Conservation (phyloP, 331 rosid genomes). For the Acacia pycnantha region DNA sequence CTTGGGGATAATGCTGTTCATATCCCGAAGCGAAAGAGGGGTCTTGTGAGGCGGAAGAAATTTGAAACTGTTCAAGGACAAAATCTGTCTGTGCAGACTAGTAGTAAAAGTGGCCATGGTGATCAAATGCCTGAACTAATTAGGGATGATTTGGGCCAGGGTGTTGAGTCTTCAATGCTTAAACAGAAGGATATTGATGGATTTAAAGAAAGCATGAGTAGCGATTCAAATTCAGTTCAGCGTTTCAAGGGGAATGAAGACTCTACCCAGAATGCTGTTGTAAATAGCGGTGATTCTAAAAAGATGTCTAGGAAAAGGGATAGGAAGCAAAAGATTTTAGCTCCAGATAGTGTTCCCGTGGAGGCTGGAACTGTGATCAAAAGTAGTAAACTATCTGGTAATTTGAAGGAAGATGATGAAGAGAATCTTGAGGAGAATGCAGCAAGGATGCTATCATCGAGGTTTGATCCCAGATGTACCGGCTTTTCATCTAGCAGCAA, state of each 20-base stretch:
- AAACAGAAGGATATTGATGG: slow-evolving; percentile 38
- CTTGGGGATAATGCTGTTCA: slow-evolving; percentile 45
- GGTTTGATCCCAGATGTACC: slow-evolving; percentile 97
- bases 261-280: slow-evolving; percentile 20
- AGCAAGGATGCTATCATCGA: slow-evolving; percentile 93
- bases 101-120: slow-evolving; percentile 38
- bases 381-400: slow-evolving; percentile 45
- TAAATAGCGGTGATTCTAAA: slow-evolving; percentile 36
- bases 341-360: slow-evolving; percentile 32
- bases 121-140: slow-evolving; percentile 41
- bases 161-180: slow-evolving; percentile 37
- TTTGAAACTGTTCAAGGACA: slow-evolving; percentile 33
- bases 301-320: slow-evolving; percentile 49
- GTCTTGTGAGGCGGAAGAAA: slow-evolving; percentile 62
- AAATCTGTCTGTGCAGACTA: slow-evolving; percentile 38
- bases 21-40: slow-evolving; percentile 77
- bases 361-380: slow-evolving; percentile 43
- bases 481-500: slow-evolving; percentile 67
- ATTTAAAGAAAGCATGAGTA: slow-evolving; percentile 45
- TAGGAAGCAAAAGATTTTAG: slow-evolving; percentile 41
- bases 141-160: slow-evolving; percentile 37
- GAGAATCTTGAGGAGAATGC: slow-evolving; percentile 99
- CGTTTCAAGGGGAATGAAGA: slow-evolving; percentile 33
- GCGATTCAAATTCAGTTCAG: slow-evolving; percentile 40
- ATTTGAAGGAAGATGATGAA: slow-evolving; percentile 66